A percentile compares a stretch with the other conserved stretches of the same genome.
Evolutionary conservation across 2,329 filamentous ascomycete species (phyloP).

Genomic region (Stemphylium beticola): DNA sequence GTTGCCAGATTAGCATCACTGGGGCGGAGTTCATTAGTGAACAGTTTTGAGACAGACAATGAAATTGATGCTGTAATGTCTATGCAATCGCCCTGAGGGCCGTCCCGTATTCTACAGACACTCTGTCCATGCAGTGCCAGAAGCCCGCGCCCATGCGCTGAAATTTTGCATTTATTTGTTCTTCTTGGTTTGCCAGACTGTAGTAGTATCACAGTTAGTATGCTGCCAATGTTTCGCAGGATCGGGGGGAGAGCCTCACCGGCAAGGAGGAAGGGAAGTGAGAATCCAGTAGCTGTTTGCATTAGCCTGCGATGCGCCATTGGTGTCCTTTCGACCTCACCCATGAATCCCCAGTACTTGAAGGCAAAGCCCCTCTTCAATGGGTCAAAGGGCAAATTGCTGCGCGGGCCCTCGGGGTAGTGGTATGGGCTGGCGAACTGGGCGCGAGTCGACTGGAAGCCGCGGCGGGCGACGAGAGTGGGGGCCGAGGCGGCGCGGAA

Average conservation of each 20-base stretch:
- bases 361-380: constrained; percentile 83
- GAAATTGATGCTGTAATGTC: constrained; percentile 46
- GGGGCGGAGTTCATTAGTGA: background rate
- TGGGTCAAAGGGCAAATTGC: constrained; percentile 97
- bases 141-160: constrained; percentile 21
- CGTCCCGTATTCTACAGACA: constrained; percentile 43
- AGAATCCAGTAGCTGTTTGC: constrained; percentile 62
- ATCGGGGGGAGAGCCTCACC: constrained; percentile 55
- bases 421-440: constrained; percentile 92
- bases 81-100: constrained; percentile 40
- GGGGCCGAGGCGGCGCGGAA: constrained; percentile 67
- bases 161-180: constrained; percentile 51
- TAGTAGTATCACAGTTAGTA: constrained; percentile 28
- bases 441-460: constrained; percentile 89
- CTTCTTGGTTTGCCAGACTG: constrained; percentile 74
- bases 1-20: background rate
- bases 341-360: constrained; percentile 82
- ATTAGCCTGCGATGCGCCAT: constrained; percentile 46
- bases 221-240: background rate
- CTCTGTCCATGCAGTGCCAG: constrained; percentile 22
- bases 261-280: constrained; percentile 66
- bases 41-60: constrained; percentile 35
- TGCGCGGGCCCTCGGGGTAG: constrained; percentile 94
- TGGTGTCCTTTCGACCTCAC: constrained; percentile 55
- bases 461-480: constrained; percentile 80